Percentiles rank a stretch among this genome's conserved stretches.
These are phyloP conservation scores for Ambrosiella xylebori DNA, from an alignment of 2,329 filamentous ascomycete genomes.

Conservation along the genomic window DNA sequence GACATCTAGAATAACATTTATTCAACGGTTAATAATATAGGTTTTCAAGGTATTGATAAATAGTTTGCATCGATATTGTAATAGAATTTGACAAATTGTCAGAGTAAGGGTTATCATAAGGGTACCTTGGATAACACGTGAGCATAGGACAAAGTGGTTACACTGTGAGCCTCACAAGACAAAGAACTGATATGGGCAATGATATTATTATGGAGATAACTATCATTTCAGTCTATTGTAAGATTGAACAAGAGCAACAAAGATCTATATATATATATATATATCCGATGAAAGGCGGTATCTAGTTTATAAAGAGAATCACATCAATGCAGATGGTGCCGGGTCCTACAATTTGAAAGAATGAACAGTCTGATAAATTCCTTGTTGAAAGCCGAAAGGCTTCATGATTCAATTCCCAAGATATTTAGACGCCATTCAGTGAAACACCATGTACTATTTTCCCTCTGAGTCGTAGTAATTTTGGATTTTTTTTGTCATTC, in stretches of 20 bases:
- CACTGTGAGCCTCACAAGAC: not conserved
- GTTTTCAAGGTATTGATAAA: too few species aligned
- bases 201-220: not conserved
- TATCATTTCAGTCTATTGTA: not conserved
- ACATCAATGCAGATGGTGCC: not conserved
- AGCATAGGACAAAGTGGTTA: not conserved
- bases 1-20: too few species aligned
- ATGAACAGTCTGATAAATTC: not conserved
- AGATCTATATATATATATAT: not conserved
- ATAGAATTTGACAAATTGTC: too few species aligned
- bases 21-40: too few species aligned
- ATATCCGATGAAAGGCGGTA: not conserved
- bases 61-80: too few species aligned
- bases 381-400: not conserved
- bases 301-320: not conserved
- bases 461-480: constrained; percentile 6
- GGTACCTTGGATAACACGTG: not conserved
- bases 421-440: constrained; percentile 6
- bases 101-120: not conserved
- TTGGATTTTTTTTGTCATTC: constrained; percentile 13
- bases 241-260: not conserved
- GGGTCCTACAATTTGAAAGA: not conserved
- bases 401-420: constrained; percentile 1
- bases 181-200: not conserved
- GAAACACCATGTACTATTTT: constrained; percentile 5